Conservation (phyloP, 306 rosid genomes). For the Geum urbanum region DNA sequence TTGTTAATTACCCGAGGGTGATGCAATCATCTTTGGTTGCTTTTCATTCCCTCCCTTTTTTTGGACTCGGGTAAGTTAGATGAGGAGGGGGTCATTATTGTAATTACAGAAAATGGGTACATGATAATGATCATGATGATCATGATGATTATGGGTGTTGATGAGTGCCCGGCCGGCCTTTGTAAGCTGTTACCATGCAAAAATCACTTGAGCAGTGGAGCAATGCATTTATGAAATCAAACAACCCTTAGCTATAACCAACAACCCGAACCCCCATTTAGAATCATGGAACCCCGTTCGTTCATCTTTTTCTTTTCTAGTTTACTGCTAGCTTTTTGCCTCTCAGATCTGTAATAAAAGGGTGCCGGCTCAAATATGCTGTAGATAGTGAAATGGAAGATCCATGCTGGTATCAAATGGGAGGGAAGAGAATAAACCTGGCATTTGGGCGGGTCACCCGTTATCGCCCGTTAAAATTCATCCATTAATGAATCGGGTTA, state of each 20-base stretch:
- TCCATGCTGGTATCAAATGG: neutral
- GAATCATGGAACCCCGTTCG: slow-evolving; percentile 42
- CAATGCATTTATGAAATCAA: slow-evolving; percentile 60
- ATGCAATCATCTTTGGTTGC: slow-evolving; percentile 41
- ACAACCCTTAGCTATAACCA: slow-evolving; percentile 20
- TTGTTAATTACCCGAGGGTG: slow-evolving; percentile 29
- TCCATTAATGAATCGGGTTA: no score
- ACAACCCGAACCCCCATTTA: slow-evolving; percentile 16
- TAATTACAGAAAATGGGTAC: slow-evolving; percentile 78
- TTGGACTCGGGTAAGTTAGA: slow-evolving; percentile 10
- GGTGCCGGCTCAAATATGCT: slow-evolving; percentile 32
- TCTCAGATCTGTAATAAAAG: slow-evolving; percentile 11
- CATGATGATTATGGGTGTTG: slow-evolving; percentile 74
- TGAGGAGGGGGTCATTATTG: slow-evolving; percentile 65
- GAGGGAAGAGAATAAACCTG: neutral
- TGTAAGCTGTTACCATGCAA: slow-evolving; percentile 51
- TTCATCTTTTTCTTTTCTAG: neutral
- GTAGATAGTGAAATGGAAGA: slow-evolving; percentile 49
- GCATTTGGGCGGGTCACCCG: no score
- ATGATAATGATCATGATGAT: slow-evolving; percentile 49
- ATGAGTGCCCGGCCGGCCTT: slow-evolving; percentile 54
- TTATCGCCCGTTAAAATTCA: no score
- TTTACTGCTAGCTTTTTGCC: neutral
- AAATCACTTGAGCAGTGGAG: slow-evolving; percentile 43
- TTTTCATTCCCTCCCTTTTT: slow-evolving; percentile 9